phyloP scores from a whole-genome alignment of 164 flowering plant genomes.

The Berberis vulgaris region DNA sequence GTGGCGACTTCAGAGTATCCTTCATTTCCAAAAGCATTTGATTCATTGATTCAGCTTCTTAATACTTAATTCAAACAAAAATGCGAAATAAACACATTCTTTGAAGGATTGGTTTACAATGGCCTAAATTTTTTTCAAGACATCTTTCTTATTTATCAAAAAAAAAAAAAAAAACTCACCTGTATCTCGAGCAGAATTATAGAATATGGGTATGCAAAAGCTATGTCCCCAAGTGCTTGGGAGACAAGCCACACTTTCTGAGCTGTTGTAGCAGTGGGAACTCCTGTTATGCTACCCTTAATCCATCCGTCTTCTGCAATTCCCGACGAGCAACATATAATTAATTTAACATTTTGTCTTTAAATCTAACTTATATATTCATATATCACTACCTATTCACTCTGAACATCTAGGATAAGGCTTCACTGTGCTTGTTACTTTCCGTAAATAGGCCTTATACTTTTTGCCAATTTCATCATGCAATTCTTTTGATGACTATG shows the following conservation, averaged over 20 bases:
- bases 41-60: conserved; percentile 2
- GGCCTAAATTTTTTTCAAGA: no score
- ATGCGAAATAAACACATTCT: neutral
- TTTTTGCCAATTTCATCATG: no score
- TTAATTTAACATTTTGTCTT: neutral
- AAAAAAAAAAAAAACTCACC: conserved; percentile 22
- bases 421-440: no score
- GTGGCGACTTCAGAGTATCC: conserved; percentile 69
- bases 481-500: neutral
- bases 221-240: conserved; percentile 84
- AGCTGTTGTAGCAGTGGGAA: conserved; percentile 21
- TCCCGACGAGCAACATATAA: neutral
- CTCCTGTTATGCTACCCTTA: conserved; percentile 51
- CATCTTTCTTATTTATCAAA: neutral
- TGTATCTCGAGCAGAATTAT: conserved; percentile 65
- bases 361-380: neutral
- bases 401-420: no score
- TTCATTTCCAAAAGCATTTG: conserved; percentile 15
- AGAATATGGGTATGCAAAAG: conserved; percentile 72
- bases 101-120: no score
- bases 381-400: neutral
- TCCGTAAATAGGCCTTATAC: no score
- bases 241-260: conserved; percentile 43
- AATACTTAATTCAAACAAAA: neutral
- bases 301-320: conserved; percentile 49